Evolutionary conservation across 768 basidiomycete genomes (phyloP), one percentile per base, ranked within the genome.

Genomic region (Trametes gibbosa): DNA sequence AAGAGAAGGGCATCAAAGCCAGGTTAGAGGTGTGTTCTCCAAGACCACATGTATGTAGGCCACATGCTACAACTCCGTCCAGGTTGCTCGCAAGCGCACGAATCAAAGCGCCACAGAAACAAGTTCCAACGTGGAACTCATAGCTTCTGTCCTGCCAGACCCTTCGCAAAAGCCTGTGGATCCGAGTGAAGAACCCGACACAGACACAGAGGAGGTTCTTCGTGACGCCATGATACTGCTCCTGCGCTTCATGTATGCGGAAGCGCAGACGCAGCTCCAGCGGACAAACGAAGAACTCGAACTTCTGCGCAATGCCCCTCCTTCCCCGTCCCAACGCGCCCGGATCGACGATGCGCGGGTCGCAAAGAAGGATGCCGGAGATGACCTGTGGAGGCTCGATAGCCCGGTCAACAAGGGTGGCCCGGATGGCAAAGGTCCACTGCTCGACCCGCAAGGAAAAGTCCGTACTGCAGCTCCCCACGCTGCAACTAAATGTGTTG

Each of bases 371-470:
- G 76, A 70, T 48, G 74, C 77, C 32, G 73, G 82, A 23, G 80
- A 83, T 42, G 74, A 81, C 49, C 82, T 81, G 66, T 95, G 92
- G 92, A 85, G 79, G 66, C 72, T 95, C 46, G 94, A 96, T 67
- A 72, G 77, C 13, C 76, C 81, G 21, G 50, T 70, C 51, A 54
- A 60, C 43, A 53, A 53, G 25, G 71, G 68, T n/a, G 67, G 73
- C 21, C 68, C 69, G 5, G 74, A 77, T 45, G 79, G 79, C 17
- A 81, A 78, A 59, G 86, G 86, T 0, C 81, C 89, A 6, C 70
- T 98, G 25, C 68, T 97, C 56, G 90, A 95, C 68, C 72, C 84
- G 4, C 76, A 75, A 49, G 94, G 95, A 40, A 92, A 85, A 79
- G 95, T 95, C 51, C 40, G 76, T 56, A 27, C 19, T n/a, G 6